Base-by-base conservation (phyloP, 192 early-diverging fungal species). In the Blastocladiella britannica region DNA sequence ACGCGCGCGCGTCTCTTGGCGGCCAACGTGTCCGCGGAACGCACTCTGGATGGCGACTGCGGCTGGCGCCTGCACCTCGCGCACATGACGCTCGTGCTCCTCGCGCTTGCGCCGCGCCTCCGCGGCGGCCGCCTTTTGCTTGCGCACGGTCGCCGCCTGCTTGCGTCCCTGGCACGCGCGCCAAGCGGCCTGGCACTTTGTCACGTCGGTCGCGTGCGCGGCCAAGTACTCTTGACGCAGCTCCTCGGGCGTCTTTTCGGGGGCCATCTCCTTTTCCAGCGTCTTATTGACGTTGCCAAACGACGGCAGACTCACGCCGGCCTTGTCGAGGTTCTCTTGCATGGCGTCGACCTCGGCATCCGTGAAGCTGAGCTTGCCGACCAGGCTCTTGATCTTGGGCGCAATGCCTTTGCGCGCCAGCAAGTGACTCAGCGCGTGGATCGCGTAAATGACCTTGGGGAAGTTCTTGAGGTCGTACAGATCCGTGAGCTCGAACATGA, bases 391-490 rank as follows among this genome's bases (percentile, higher is more conserved):
- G 67, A 97, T 94, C 51, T 78, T 74, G 25, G 88, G 90, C 6
- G 90, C 87, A 55, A 90, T 70, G 6, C 84, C 82, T 60, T 83
- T 82, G 37, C 76, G 74, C 23, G 88, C 82, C 29, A 99, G 67
- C 63, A 97, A 81, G 65, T 99, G 92, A 70, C 87, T 89, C 31
- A 96, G 73, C 9, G 92, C 92, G 60, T 96, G 92, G 65, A 99
- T 85, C 69, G 92, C 96, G 66, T 94, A 93, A 61, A 99, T 91
- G 24, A 99, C 96, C 63, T 89, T 89, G 8, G 96, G 96, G 63
- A 99, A 88, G 64, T 99, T 99, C 62, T 97, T 99, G 69, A 89
- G 87, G 62, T 99, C 93, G 70, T 96, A 99, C 52, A 97, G 65
- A 67, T 99, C 96, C 0, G 89, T 92, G 63, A 92, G 70, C 69